Evolutionary conservation across 768 basidiomycete genomes (phyloP), one percentile per base, ranked within the genome.

Genomic region (Peribolospora baueri): DNA sequence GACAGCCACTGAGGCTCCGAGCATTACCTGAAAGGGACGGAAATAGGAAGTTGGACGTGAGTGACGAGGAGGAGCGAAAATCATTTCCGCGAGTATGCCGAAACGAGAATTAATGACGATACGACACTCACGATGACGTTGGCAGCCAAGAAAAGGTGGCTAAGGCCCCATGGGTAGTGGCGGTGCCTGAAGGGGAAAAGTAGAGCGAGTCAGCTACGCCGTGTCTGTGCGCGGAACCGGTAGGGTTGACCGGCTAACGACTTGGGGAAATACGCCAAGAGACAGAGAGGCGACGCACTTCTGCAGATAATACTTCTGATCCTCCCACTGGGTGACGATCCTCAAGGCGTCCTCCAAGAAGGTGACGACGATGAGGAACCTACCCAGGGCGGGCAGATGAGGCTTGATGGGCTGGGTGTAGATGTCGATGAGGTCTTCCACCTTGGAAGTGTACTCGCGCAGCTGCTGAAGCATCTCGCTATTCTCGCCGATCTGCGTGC

Each of bases 221-320:
- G 25, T 25, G 25, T 25, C 25, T 25, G 25, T 25, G 25, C 25
- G 25, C 25, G 25, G 25, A 25, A 25, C 25, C 25, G 25, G 25
- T 25, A 25, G 25, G 25, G 25, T 25, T 25, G 25, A 25, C 25
- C 25, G 25, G 25, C 25, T 25, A 25, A 25, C 25, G 25, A 25
- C 25, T 25, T 25, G 25, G 25, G 25, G 25, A 25, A 25, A 25
- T 25, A 25, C 25, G 25, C 25, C 47, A 25, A 25, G 25, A 25
- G 25, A 25, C 54, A 51, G 46, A 37, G 41, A 43, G 53, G 47
- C 52, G 45, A 72, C 85, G 64, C 59, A 93, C 91, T 79, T 80
- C 68, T 95, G 85, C 63, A 98, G 73, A 69, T 95, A 98, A 86
- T 91, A 98, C 54, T 93, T 76, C 70, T 98, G 93, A 71, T 98